These are phyloP conservation scores for Pichia membranifaciens DNA, from an alignment of 805 yeast species.

Conservation along the genomic window DNA sequence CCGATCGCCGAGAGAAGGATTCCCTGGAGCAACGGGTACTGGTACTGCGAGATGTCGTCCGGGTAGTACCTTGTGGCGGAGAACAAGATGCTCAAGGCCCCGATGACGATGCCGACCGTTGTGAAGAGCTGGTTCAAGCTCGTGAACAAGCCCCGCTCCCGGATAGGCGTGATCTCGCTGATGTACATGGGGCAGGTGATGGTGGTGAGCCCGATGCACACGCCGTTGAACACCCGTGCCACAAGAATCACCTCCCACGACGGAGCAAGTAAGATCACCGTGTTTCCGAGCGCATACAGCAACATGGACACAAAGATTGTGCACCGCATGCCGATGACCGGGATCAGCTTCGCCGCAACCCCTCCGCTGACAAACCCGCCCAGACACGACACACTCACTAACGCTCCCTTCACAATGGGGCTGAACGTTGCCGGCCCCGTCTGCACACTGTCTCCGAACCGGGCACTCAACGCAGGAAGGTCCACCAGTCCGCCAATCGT, in stretches of 20 bases:
- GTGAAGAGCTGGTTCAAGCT: conserved; percentile 30
- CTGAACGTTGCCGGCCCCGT: conserved; percentile 14
- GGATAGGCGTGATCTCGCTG: conserved; percentile 31
- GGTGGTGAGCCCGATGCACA: conserved; percentile 28
- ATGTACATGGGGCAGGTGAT: conserved; percentile 33
- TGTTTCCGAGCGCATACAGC: conserved; percentile 20
- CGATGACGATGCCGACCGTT: conserved; percentile 31
- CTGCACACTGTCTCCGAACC: conserved; percentile 20
- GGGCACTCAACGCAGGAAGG: conserved; percentile 22
- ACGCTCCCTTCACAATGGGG: conserved; percentile 26
- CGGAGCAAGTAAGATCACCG: conserved; percentile 15
- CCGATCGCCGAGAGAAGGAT: conserved; percentile 6
- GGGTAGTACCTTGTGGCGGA: conserved; percentile 13
- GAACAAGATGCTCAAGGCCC: conserved; percentile 23
- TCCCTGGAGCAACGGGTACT: conserved; percentile 20
- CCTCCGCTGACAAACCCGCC: conserved; percentile 32
- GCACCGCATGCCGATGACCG: conserved; percentile 23
- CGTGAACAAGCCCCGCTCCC: conserved; percentile 28
- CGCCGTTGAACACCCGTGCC: conserved; percentile 30
- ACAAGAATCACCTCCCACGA: conserved; percentile 23
- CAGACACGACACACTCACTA: conserved; percentile 27
- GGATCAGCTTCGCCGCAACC: conserved; percentile 20
- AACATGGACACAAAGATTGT: conserved; percentile 22
- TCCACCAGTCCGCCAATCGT: conserved; percentile 32
- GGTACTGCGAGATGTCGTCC: conserved; percentile 17